These are phyloP conservation scores for Globisporangium yorkense DNA, from an alignment of 352 stramenopile species.

Conservation along the genomic window DNA sequence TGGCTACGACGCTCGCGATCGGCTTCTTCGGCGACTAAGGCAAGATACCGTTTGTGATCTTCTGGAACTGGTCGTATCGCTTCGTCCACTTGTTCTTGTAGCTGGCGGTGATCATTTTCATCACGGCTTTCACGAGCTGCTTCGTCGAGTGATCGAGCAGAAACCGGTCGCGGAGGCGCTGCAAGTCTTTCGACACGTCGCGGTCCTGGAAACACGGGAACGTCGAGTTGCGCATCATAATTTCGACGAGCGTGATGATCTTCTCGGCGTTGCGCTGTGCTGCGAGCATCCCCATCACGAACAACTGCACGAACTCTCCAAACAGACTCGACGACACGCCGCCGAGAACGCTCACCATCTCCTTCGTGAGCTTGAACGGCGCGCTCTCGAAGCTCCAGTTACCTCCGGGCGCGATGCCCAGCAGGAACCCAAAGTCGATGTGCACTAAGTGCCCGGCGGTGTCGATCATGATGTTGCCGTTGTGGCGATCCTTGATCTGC, in stretches of 20 bases:
- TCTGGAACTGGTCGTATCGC: slow-evolving; percentile 93
- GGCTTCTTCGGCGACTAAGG: slow-evolving; percentile 21
- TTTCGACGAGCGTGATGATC: slow-evolving; percentile 63
- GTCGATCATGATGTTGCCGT: slow-evolving; percentile 96
- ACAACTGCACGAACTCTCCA: slow-evolving; percentile 65
- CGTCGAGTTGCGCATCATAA: slow-evolving; percentile 81
- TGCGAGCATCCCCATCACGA: slow-evolving; percentile 45
- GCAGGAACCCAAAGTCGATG: slow-evolving; percentile 97
- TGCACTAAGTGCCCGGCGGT: slow-evolving; percentile 88
- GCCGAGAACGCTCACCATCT: slow-evolving; percentile 93
- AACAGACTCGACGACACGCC: slow-evolving; percentile 47
- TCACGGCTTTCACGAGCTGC: slow-evolving; percentile 60
- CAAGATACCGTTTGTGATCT: slow-evolving; percentile 87
- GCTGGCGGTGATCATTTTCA: slow-evolving; percentile 90
- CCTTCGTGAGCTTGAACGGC: slow-evolving; percentile 94
- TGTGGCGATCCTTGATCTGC: slow-evolving; percentile 94
- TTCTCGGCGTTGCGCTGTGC: slow-evolving; percentile 55
- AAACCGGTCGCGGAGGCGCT: slow-evolving; percentile 69
- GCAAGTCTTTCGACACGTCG: slow-evolving; percentile 83
- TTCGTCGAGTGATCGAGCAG: slow-evolving; percentile 47
- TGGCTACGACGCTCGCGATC: background rate
- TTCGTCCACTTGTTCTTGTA: slow-evolving; percentile 92
- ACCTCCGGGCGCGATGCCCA: slow-evolving; percentile 92
- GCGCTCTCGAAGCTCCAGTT: slow-evolving; percentile 91
- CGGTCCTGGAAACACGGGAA: slow-evolving; percentile 79